Conservation (phyloP, 257 asterid species). For the Solanum raphanifolium region DNA sequence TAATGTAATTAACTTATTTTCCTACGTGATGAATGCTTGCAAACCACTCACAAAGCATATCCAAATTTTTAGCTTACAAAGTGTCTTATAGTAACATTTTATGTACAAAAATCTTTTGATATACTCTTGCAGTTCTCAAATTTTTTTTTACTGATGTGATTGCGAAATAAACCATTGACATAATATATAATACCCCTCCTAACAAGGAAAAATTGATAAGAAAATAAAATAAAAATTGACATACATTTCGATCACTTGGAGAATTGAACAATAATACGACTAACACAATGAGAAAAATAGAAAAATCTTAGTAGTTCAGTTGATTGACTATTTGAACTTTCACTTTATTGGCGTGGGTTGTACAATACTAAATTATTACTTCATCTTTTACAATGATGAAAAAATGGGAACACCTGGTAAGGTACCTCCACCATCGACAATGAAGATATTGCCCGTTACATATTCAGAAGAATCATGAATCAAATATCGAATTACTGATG, state of each 20-base stretch:
- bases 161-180: too few species aligned
- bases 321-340: not conserved
- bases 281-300: too few species aligned
- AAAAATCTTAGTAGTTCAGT: too few species aligned
- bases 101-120: not conserved
- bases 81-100: not conserved
- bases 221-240: too few species aligned
- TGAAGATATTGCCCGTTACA: conserved; percentile 19
- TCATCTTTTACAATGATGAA: conserved; percentile 12
- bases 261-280: not conserved
- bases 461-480: conserved; percentile 27
- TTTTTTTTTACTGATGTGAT: not conserved
- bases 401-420: conserved; percentile 29
- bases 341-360: fast-evolving
- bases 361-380: too few species aligned
- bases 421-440: conserved; percentile 29
- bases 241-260: not conserved
- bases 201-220: too few species aligned
- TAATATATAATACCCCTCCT: too few species aligned
- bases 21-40: too few species aligned
- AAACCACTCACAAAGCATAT: too few species aligned
- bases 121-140: too few species aligned
- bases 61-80: not conserved
- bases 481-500: conserved; percentile 21
- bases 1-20: too few species aligned